A percentile compares a stretch with the other conserved stretches of the same genome.
Conservation (phyloP, 495 filamentous ascomycete species). For the Pseudomonodictys pantanalensis region DNA sequence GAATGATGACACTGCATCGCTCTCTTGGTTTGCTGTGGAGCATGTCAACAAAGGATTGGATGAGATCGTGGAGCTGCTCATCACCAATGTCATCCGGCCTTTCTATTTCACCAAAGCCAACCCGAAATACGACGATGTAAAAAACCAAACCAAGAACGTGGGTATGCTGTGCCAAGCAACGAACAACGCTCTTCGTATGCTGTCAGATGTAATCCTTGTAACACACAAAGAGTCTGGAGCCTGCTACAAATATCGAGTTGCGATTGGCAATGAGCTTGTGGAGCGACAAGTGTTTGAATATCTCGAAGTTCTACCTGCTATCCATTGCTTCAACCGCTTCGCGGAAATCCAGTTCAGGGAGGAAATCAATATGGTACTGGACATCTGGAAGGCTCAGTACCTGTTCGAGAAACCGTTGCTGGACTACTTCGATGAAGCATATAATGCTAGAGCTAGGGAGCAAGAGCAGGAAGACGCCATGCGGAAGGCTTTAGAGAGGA, state of each 20-base stretch:
- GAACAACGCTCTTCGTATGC: slow-evolving; percentile 67
- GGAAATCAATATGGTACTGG: slow-evolving; percentile 67
- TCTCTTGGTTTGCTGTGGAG: slow-evolving; percentile 86
- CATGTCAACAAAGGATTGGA: slow-evolving; percentile 77
- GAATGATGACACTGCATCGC: slow-evolving; percentile 79
- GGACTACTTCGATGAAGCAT: slow-evolving; percentile 67
- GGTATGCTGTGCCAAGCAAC: slow-evolving; percentile 30
- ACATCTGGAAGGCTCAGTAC: slow-evolving; percentile 85
- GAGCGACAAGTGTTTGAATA: slow-evolving; percentile 72
- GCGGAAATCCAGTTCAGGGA: slow-evolving; percentile 88
- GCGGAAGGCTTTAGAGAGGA: slow-evolving; percentile 33
- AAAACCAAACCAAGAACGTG: slow-evolving; percentile 43
- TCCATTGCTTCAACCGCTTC: slow-evolving; percentile 76
- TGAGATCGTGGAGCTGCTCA: slow-evolving; percentile 84
- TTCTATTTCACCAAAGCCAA: slow-evolving; percentile 40
- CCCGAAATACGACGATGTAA: slow-evolving; percentile 31
- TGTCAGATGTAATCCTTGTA: slow-evolving; percentile 84
- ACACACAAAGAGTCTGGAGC: slow-evolving; percentile 73
- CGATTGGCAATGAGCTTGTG: slow-evolving; percentile 76
- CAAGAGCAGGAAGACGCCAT: slow-evolving; percentile 41
- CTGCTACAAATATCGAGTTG: slow-evolving; percentile 84
- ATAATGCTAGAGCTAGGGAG: slow-evolving; percentile 56
- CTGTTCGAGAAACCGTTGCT: slow-evolving; percentile 77
- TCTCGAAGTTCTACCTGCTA: slow-evolving; percentile 74
- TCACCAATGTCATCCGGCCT: slow-evolving; percentile 73